Evolutionary conservation across 2,329 filamentous ascomycete species (phyloP).

Genomic region (Lachnellula hyalina): DNA sequence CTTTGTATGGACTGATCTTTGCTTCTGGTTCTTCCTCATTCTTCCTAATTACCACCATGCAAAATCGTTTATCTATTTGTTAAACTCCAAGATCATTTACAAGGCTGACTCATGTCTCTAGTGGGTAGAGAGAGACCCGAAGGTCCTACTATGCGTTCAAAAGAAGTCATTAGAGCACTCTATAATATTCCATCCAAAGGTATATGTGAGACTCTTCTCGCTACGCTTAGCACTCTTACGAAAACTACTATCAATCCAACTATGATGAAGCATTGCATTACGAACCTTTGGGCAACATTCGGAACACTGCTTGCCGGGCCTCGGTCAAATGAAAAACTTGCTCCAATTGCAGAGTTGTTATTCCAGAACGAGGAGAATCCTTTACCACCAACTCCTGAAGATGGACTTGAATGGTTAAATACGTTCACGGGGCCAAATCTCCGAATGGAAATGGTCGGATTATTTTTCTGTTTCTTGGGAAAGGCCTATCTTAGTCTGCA

Average conservation of each 20-base stretch:
- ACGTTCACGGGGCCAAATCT: slow-evolving; percentile 27
- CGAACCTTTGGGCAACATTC: slow-evolving; percentile 21
- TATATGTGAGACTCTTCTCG: slow-evolving; percentile 20
- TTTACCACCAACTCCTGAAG: slow-evolving; percentile 21
- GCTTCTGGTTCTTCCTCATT: not conserved
- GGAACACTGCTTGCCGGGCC: slow-evolving; percentile 15
- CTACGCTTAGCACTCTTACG: slow-evolving; percentile 5
- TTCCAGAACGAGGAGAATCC: slow-evolving; percentile 26
- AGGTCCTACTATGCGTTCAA: slow-evolving; percentile 18
- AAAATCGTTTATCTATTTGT: not conserved
- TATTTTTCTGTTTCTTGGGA: slow-evolving; percentile 27
- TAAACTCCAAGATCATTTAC: not conserved
- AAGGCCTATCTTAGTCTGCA: slow-evolving; percentile 20
- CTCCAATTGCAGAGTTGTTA: slow-evolving; percentile 19
- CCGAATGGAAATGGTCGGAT: slow-evolving; percentile 27
- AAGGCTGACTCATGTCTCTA: slow-evolving; percentile 2
- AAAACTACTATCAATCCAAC: slow-evolving; percentile 13
- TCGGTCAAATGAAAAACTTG: slow-evolving; percentile 15
- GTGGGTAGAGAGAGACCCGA: slow-evolving; percentile 20
- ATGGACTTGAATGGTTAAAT: slow-evolving; percentile 26
- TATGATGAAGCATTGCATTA: slow-evolving; percentile 21
- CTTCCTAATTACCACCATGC: not conserved
- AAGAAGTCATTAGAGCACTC: slow-evolving; percentile 21
- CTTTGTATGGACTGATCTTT: slow-evolving; percentile 8
- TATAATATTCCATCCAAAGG: slow-evolving; percentile 24